These are phyloP conservation scores for Neltuma alba DNA, from an alignment of 306 rosid genomes.

Conservation along the genomic window DNA sequence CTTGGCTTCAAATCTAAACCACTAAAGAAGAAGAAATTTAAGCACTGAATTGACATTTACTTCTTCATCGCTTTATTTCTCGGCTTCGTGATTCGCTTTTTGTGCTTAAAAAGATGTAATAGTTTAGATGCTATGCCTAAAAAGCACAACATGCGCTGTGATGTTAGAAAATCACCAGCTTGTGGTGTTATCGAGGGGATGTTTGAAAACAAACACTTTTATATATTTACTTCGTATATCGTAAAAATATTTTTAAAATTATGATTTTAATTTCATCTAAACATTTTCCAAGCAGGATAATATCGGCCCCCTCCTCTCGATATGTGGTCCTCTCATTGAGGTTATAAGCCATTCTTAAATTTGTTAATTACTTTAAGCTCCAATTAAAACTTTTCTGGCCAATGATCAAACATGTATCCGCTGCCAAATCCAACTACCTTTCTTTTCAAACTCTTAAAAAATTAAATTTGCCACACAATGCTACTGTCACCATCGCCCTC, in stretches of 20 bases:
- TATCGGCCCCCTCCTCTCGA: slow-evolving; percentile 36
- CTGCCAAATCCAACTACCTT: slow-evolving; percentile 24
- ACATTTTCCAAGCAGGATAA: slow-evolving; percentile 43
- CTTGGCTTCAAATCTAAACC: slow-evolving; percentile 35
- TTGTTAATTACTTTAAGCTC: slow-evolving; percentile 32
- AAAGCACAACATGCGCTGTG: slow-evolving; percentile 44
- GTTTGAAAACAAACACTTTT: too few species aligned
- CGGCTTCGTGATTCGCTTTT: slow-evolving; percentile 33
- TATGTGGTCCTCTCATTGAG: slow-evolving; percentile 48
- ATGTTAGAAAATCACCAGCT: slow-evolving; percentile 44
- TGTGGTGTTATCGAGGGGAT: slow-evolving; percentile 46
- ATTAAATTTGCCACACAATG: not conserved
- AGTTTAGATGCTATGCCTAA: slow-evolving; percentile 29
- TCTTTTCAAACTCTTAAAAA: slow-evolving; percentile 20
- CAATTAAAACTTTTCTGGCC: slow-evolving; percentile 11
- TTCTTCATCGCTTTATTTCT: slow-evolving; percentile 1
- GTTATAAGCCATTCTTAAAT: slow-evolving; percentile 13
- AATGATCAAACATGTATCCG: slow-evolving; percentile 37
- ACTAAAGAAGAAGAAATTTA: slow-evolving; percentile 19
- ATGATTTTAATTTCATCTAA: too few species aligned
- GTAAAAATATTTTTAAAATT: too few species aligned
- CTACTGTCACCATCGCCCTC: not conserved
- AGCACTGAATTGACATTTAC: slow-evolving; percentile 30
- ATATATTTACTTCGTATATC: too few species aligned
- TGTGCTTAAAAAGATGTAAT: slow-evolving; percentile 46